Percentiles rank a stretch among this genome's conserved stretches.
phyloP scores from a whole-genome alignment of 2,329 filamentous ascomycete species.

The Keithomyces neogunnii region DNA sequence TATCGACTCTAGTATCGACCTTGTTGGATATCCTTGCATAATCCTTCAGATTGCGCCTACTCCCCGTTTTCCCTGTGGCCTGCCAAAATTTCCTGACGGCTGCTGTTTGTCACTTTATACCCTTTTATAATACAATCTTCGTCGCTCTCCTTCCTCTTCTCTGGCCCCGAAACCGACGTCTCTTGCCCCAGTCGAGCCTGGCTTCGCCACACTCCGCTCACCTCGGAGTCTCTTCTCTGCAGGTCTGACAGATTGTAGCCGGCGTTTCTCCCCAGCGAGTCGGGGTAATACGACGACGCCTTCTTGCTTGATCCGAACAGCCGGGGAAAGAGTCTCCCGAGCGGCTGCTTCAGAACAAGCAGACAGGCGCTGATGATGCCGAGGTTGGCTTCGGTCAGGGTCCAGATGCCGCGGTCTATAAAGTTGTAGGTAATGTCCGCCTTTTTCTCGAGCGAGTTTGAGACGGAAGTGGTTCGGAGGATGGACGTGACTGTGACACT shows the following conservation, averaged over 20 bases:
- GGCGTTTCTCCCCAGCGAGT: not conserved
- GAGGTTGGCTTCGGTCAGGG: constrained; percentile 29
- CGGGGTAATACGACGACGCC: constrained; percentile 5
- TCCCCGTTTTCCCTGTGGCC: no score
- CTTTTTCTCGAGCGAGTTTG: constrained; percentile 26
- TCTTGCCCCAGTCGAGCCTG: no score
- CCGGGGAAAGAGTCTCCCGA: constrained; percentile 10
- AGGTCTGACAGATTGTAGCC: constrained; percentile 1
- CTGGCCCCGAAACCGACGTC: no score
- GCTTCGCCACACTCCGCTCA: no score
- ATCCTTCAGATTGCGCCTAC: no score
- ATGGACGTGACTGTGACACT: constrained; percentile 33
- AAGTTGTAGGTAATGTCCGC: constrained; percentile 27
- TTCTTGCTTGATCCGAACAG: constrained; percentile 11
- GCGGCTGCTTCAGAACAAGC: constrained; percentile 22
- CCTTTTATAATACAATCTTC: no score
- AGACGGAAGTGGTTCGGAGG: constrained; percentile 29
- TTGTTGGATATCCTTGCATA: no score
- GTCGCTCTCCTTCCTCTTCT: no score
- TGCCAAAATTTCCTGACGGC: no score
- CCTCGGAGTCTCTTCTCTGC: no score
- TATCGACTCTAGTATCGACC: no score
- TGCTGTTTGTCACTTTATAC: no score
- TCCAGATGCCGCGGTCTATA: constrained; percentile 27
- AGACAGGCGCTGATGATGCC: constrained; percentile 31